Evolutionary conservation across 2,329 filamentous ascomycete genomes (phyloP).

Genomic region (Gaeumannomyces sp.): DNA sequence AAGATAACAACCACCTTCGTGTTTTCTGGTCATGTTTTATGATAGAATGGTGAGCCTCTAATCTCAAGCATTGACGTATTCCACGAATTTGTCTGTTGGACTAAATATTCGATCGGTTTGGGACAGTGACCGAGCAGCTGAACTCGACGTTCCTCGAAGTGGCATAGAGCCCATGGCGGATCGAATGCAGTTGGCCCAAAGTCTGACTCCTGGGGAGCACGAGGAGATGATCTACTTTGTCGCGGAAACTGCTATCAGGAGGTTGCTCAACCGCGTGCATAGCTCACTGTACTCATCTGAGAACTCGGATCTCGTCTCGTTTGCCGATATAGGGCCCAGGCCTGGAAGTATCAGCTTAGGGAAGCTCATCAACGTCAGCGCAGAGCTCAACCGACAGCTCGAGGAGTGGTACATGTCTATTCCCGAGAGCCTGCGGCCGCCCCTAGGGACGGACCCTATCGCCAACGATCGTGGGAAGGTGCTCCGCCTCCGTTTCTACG

Average conservation of each 20-base stretch:
- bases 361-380: constrained; percentile 26
- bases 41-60: constrained; percentile 54
- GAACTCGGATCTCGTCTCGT: constrained; percentile 17
- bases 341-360: constrained; percentile 20
- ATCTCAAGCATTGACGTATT: background rate
- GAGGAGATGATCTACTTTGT: constrained; percentile 32
- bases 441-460: constrained; percentile 47
- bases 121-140: constrained; percentile 61
- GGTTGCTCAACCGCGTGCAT: constrained; percentile 36
- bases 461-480: constrained; percentile 58
- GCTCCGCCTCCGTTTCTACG: constrained; percentile 68
- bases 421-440: constrained; percentile 39
- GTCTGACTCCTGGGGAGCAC: constrained; percentile 24
- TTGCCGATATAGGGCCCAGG: constrained; percentile 14
- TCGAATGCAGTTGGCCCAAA: constrained; percentile 28
- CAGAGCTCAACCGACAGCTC: constrained; percentile 31
- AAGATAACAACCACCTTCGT: constrained; percentile 43
- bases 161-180: constrained; percentile 32
- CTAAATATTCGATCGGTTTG: constrained; percentile 7
- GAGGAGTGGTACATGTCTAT: constrained; percentile 33
- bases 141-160: constrained; percentile 40
- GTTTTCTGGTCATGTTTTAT: constrained; percentile 69
- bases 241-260: constrained; percentile 35
- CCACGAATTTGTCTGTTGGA: background rate
- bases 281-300: constrained; percentile 32